phyloP scores from a whole-genome alignment of 495 filamentous ascomycete genomes.

The Xylaria cubensis region DNA sequence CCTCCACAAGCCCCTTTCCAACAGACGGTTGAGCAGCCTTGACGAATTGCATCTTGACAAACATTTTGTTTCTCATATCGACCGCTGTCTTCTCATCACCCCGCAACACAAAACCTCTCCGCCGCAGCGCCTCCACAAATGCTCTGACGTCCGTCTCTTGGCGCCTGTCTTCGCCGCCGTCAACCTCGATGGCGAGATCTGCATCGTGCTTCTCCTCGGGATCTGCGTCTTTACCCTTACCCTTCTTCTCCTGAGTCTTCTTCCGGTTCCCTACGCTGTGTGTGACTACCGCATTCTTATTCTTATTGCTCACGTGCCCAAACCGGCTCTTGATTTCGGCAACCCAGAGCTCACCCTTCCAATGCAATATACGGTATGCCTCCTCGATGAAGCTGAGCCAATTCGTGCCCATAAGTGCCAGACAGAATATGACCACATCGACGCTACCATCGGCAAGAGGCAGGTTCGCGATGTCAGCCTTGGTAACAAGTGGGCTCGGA shows the following conservation, averaged over 20 bases:
- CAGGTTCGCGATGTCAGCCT: conserved; percentile 85
- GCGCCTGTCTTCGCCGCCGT: conserved; percentile 54
- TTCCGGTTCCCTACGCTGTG: conserved; percentile 68
- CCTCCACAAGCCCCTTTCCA: conserved; percentile 67
- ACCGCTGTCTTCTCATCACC: conserved; percentile 61
- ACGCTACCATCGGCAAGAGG: conserved; percentile 73
- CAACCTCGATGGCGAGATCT: conserved; percentile 59
- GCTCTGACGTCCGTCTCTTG: conserved; percentile 85
- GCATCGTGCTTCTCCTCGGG: conserved; percentile 53
- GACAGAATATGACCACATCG: conserved; percentile 90
- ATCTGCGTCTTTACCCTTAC: conserved; percentile 54
- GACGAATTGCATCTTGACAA: conserved; percentile 92
- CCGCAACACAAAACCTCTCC: conserved; percentile 78
- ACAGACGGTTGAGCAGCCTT: conserved; percentile 72
- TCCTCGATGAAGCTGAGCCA: conserved; percentile 96
- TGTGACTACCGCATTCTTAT: conserved; percentile 61
- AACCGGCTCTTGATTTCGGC: conserved; percentile 96
- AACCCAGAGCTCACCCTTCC: conserved; percentile 95
- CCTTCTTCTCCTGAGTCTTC: conserved; percentile 59
- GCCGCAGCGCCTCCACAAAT: conserved; percentile 81
- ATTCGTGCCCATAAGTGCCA: conserved; percentile 98
- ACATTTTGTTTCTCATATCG: conserved; percentile 94
- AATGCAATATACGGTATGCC: conserved; percentile 85
- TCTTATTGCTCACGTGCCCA: conserved; percentile 58
- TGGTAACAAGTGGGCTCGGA: conserved; percentile 73